Conservation (phyloP, 1,139 yeast species). For the Groenewaldozyma sp. region DNA sequence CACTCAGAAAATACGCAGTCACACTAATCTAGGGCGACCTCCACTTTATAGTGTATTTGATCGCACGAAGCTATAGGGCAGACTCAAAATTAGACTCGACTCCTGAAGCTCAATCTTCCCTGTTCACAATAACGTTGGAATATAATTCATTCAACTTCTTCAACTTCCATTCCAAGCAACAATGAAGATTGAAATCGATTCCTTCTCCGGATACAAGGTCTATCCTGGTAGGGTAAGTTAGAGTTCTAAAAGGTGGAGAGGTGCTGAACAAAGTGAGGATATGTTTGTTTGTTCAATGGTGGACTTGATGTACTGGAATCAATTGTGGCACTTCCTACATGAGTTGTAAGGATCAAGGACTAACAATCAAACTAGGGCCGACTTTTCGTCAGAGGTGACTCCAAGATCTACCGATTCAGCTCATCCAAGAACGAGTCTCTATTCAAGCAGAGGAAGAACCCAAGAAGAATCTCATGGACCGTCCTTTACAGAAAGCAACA, state of each 20-base stretch:
- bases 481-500: conserved; percentile 99
- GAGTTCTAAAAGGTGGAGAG: too few species aligned
- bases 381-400: conserved; percentile 98
- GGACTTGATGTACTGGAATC: too few species aligned
- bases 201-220: conserved; percentile 98
- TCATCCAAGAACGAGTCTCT: conserved; percentile 96
- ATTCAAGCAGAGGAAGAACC: conserved; percentile 99
- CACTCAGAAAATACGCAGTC: too few species aligned
- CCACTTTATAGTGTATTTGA: too few species aligned
- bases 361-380: conserved; percentile 75
- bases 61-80: too few species aligned
- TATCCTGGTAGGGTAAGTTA: conserved; percentile 90
- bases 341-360: too few species aligned
- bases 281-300: too few species aligned
- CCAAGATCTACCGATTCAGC: conserved; percentile 99
- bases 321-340: too few species aligned
- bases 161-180: conserved; percentile 14
- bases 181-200: conserved; percentile 99
- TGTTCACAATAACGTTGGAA: too few species aligned
- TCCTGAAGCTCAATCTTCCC: background rate
- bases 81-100: background rate
- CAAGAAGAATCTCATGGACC: conserved; percentile 99
- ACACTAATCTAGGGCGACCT: too few species aligned
- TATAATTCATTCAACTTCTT: too few species aligned
- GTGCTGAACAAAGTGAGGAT: too few species aligned